These are phyloP conservation scores for Periglandula ipomoeae DNA, from an alignment of 2,329 filamentous ascomycete species.

Conservation along the genomic window DNA sequence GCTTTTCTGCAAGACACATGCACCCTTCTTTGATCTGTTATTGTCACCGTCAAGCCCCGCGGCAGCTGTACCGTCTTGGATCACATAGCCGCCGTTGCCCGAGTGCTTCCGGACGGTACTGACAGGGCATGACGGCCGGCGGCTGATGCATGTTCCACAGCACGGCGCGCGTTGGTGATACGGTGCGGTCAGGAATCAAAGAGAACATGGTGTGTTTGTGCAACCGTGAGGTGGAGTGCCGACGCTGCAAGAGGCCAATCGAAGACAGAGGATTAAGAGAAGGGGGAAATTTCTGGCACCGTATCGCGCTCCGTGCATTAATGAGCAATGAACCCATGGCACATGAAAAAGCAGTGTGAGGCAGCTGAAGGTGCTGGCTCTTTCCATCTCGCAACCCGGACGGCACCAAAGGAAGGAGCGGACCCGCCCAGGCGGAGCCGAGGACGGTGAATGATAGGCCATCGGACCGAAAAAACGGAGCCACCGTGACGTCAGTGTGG, in stretches of 20 bases:
- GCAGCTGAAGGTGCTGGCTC: too few relatives aligned
- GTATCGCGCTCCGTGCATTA: background rate
- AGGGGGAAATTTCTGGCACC: background rate
- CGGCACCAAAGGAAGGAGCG: slow-evolving; percentile 1
- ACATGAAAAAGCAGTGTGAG: too few relatives aligned
- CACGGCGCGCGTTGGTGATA: background rate
- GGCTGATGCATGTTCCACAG: background rate
- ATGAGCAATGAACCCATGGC: background rate
- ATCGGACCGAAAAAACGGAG: slow-evolving; percentile 13
- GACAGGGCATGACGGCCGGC: background rate
- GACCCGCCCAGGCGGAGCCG: slow-evolving; percentile 15
- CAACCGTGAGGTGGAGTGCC: background rate
- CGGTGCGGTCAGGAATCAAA: background rate
- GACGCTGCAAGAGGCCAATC: background rate
- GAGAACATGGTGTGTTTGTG: background rate
- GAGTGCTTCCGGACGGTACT: background rate
- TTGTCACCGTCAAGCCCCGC: background rate
- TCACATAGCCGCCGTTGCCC: background rate
- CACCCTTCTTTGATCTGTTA: background rate
- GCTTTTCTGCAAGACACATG: background rate
- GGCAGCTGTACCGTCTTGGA: background rate
- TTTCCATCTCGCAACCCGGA: too few relatives aligned
- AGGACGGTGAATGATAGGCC: slow-evolving; percentile 19
- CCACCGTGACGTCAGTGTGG: slow-evolving; percentile 22
- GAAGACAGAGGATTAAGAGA: background rate